phyloP scores from a whole-genome alignment of 2,329 filamentous ascomycete genomes.

The Xylogone sp. region DNA sequence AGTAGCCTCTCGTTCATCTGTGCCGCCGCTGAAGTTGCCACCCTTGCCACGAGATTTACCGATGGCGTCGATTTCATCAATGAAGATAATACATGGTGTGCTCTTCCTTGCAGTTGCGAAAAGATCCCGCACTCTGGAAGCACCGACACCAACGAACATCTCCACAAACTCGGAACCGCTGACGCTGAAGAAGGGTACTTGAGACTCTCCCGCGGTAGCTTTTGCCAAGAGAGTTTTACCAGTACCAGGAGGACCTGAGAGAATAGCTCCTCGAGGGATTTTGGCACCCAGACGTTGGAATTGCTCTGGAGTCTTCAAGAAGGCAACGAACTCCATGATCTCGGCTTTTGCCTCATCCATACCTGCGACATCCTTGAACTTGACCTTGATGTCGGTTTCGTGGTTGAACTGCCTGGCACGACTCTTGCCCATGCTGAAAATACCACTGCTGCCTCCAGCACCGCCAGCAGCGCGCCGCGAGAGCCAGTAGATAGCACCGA shows the following conservation, averaged over 20 bases:
- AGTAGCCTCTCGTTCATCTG: conserved; percentile 94
- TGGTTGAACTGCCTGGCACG: conserved; percentile 97
- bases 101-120: conserved; percentile 95
- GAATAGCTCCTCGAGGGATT: conserved; percentile 93
- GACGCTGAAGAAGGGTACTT: conserved; percentile 96
- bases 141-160: conserved; percentile 99
- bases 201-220: conserved; percentile 93
- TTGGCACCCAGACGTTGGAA: conserved; percentile 95
- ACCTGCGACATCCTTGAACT: conserved; percentile 93
- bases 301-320: conserved; percentile 87
- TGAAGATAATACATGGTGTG: conserved; percentile 98
- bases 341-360: conserved; percentile 98
- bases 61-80: conserved; percentile 98
- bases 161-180: conserved; percentile 98
- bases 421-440: conserved; percentile 96
- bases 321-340: conserved; percentile 99
- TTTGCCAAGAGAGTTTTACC: conserved; percentile 98
- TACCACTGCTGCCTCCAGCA: conserved; percentile 65
- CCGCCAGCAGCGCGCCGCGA: conserved; percentile 70
- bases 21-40: conserved; percentile 76
- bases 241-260: conserved; percentile 95
- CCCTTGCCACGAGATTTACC: conserved; percentile 84
- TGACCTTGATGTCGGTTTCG: conserved; percentile 92
- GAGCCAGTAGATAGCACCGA: conserved; percentile 78
- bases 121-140: conserved; percentile 89